Percentiles rank a stretch among this genome's conserved stretches.
phyloP scores from a whole-genome alignment of 345 rosid genomes.

The Aquilaria malaccensis region DNA sequence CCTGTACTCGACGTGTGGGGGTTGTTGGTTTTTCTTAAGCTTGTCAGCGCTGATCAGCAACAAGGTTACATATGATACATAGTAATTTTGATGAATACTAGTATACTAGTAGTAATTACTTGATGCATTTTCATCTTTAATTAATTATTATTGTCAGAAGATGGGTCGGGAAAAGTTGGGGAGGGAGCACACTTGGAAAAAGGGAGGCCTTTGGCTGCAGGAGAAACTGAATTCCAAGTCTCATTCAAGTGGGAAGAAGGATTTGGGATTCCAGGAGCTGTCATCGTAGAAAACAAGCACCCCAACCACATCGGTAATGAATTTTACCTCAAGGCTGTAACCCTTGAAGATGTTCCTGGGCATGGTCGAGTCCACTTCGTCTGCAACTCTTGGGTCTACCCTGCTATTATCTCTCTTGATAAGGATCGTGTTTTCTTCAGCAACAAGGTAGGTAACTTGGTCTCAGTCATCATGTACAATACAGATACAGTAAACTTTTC shows the following conservation, averaged over 20 bases:
- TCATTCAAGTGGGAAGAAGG: slow-evolving; percentile 51
- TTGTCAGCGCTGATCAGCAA: too few species aligned
- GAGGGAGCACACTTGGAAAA: slow-evolving; percentile 47
- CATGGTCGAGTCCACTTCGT: slow-evolving; percentile 58
- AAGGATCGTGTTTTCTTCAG: slow-evolving; percentile 69
- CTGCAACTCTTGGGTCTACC: slow-evolving; percentile 91
- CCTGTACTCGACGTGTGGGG: too few species aligned
- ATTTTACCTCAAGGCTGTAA: slow-evolving; percentile 62
- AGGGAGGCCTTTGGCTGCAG: slow-evolving; percentile 23
- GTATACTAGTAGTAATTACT: too few species aligned
- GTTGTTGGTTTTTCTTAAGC: too few species aligned
- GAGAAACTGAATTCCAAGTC: slow-evolving; percentile 45
- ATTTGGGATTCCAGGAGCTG: slow-evolving; percentile 65
- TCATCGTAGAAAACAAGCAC: slow-evolving; percentile 50
- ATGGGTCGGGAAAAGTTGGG: slow-evolving; percentile 44
- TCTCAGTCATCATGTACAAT: too few species aligned
- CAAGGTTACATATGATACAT: too few species aligned
- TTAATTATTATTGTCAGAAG: too few species aligned
- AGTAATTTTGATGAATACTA: too few species aligned
- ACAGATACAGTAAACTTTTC: too few species aligned
- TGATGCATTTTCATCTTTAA: too few species aligned
- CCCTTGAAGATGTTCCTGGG: slow-evolving; percentile 61
- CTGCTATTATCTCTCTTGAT: slow-evolving; percentile 30
- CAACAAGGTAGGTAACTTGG: slow-evolving; percentile 41
- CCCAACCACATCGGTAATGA: slow-evolving; percentile 21